Evolutionary conservation across 495 filamentous ascomycete species (phyloP).

Genomic region (Emericellopsis terricola): DNA sequence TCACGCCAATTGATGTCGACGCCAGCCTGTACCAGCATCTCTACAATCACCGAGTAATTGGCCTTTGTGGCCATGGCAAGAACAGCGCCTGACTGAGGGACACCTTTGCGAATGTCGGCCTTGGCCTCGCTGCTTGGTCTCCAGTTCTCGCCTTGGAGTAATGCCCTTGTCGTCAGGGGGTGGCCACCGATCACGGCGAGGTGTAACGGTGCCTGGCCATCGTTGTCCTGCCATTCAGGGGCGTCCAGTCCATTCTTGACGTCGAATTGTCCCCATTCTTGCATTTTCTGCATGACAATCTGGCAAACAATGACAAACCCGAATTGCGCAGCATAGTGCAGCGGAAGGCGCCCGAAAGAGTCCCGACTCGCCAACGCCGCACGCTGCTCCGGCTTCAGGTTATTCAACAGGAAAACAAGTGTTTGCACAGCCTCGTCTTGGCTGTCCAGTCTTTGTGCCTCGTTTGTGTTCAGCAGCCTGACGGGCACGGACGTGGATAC

Average conservation of each 20-base stretch:
- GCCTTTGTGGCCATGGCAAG: constrained; percentile 73
- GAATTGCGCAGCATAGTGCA: constrained; percentile 93
- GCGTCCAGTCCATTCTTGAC: constrained; percentile 73
- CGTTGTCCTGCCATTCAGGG: constrained; percentile 71
- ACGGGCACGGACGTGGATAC: constrained; percentile 39
- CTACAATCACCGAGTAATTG: constrained; percentile 67
- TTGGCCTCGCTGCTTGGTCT: constrained; percentile 37
- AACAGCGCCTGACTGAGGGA: constrained; percentile 77
- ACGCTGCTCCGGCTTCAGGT: constrained; percentile 50
- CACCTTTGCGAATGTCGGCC: constrained; percentile 41
- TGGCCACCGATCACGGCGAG: constrained; percentile 86
- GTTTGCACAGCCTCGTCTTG: constrained; percentile 60
- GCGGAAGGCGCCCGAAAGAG: constrained; percentile 63
- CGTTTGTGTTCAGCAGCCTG: constrained; percentile 20
- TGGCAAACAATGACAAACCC: constrained; percentile 78
- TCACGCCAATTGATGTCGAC: constrained; percentile 92
- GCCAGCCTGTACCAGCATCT: constrained; percentile 72
- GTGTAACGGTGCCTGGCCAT: constrained; percentile 83
- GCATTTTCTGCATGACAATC: constrained; percentile 74
- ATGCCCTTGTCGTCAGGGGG: constrained; percentile 58
- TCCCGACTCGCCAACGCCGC: constrained; percentile 51
- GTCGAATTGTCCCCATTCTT: constrained; percentile 75
- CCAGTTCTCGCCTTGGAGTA: constrained; percentile 69
- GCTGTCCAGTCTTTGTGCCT: constrained; percentile 39
- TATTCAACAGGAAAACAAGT: constrained; percentile 54